Evolutionary conservation across 2,329 filamentous ascomycete species (phyloP), one percentile per base, ranked within the genome.

Genomic region (Venturia pyrina): DNA sequence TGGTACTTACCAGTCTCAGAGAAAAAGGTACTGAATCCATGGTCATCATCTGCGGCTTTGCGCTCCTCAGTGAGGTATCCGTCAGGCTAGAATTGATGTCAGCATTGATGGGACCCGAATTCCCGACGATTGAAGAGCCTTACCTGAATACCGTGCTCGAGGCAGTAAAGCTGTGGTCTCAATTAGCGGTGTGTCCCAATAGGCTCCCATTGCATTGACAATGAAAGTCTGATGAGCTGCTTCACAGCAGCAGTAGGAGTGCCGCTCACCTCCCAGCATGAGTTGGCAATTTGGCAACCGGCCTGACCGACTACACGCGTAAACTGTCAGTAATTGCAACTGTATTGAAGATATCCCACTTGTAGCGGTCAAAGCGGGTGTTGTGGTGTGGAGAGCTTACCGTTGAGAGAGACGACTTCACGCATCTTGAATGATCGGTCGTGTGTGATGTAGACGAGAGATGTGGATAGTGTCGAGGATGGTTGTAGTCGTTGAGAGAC

Each of bases 11-110:
- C 93, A 76, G 95, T 98, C 86, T 99, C 95, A 73, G 93, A 97
- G 87, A 99, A 99, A 87, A 99, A 99, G 75, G 95, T 99, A 85
- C 93, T 97, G 87, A 99, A 99, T 72, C 95, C 95, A 77, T 97
- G 90, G 79, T 98, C 95, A 70, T 92, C 90, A 70, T 96, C 90
- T 77, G 88, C 87, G 73, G 86, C 87, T 86, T 98, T 97, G 82
- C 93, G 92, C 86, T 98, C 93, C 78, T 97, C 93, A 71, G 93
- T 98, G 80, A 99, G 88, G 84, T 90, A 98, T 79, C 95, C 95
- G 87, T 99, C 95, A 74, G 95, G 93, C 93, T 99, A 78, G 65
- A 66, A n/a, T 66, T 69, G 71, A 71, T 73, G 66, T 70, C 67
- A 69, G 68, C 11, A 40, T 43, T 32, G 67, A 72, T 66, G 67